Conservation (phyloP, 164 flowering plant species). For the Malania oleifera region DNA sequence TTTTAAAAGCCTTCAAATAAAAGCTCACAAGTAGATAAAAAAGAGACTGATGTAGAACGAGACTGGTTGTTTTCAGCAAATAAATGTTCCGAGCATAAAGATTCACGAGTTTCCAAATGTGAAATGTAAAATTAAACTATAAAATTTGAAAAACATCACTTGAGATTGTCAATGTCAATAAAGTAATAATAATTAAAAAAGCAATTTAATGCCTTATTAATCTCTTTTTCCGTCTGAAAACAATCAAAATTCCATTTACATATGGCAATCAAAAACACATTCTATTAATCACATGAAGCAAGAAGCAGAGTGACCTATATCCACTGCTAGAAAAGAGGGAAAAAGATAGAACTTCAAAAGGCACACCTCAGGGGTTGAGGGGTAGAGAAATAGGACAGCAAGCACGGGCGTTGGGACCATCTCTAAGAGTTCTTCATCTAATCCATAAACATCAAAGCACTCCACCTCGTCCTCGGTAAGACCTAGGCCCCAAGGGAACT, state of each 20-base stretch:
- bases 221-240: conserved; percentile 75
- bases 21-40: too few species aligned
- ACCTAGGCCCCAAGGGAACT: conserved; percentile 96
- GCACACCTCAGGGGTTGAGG: conserved; percentile 63
- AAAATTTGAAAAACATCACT: too few species aligned
- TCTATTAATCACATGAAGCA: too few species aligned
- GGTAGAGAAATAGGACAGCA: conserved; percentile 83
- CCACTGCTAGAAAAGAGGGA: background rate
- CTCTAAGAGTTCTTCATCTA: conserved; percentile 85
- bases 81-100: too few species aligned
- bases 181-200: too few species aligned
- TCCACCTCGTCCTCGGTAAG: conserved; percentile 70
- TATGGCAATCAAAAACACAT: background rate
- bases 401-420: conserved; percentile 96
- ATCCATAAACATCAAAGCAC: conserved; percentile 87
- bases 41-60: too few species aligned
- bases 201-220: too few species aligned
- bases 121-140: too few species aligned
- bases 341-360: background rate
- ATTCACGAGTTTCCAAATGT: too few species aligned
- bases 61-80: too few species aligned
- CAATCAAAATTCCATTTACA: conserved; percentile 7
- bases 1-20: too few species aligned
- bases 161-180: too few species aligned
- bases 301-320: background rate